phyloP scores from a whole-genome alignment of 345 rosid species.

The Viola odorata region DNA sequence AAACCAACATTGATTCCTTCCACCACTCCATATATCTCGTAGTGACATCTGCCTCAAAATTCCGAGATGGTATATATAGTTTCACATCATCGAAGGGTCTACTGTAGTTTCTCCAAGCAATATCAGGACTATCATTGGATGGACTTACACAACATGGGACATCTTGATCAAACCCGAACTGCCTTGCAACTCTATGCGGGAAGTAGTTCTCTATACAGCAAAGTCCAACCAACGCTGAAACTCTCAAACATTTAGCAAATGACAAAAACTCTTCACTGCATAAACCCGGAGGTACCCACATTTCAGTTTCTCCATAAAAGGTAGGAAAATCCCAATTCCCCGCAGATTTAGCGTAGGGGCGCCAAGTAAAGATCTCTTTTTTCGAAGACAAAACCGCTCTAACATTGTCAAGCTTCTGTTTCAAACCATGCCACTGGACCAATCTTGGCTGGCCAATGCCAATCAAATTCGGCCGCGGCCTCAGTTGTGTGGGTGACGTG shows the following conservation, averaged over 20 bases:
- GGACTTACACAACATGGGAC: slow-evolving; percentile 19
- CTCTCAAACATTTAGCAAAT: slow-evolving; percentile 19
- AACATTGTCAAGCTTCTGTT: neutral
- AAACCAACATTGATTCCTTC: slow-evolving; percentile 17
- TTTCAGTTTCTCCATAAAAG: slow-evolving; percentile 19
- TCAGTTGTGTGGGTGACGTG: slow-evolving; percentile 9
- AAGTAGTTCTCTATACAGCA: slow-evolving; percentile 30
- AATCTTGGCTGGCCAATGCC: slow-evolving; percentile 20
- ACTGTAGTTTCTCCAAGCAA: slow-evolving; percentile 33
- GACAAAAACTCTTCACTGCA: neutral
- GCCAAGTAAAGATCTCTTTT: slow-evolving; percentile 36
- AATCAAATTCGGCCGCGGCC: slow-evolving; percentile 24
- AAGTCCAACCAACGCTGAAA: slow-evolving; percentile 36
- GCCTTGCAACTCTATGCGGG: slow-evolving; percentile 53
- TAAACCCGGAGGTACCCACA: neutral
- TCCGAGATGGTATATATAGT: slow-evolving; percentile 37
- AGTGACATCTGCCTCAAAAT: slow-evolving; percentile 27
- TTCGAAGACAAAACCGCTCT: slow-evolving; percentile 14
- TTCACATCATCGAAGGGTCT: slow-evolving; percentile 24
- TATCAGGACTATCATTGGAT: slow-evolving; percentile 12
- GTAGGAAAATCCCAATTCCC: slow-evolving; percentile 19
- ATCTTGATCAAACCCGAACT: slow-evolving; percentile 64
- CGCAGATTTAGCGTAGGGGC: slow-evolving; percentile 30
- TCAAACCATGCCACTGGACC: slow-evolving; percentile 26
- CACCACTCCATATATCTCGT: slow-evolving; percentile 40